A percentile compares a stretch with the other conserved stretches of the same genome.
Evolutionary conservation across 257 asterid species (phyloP).

Genomic region (Nicotiana undulata): DNA sequence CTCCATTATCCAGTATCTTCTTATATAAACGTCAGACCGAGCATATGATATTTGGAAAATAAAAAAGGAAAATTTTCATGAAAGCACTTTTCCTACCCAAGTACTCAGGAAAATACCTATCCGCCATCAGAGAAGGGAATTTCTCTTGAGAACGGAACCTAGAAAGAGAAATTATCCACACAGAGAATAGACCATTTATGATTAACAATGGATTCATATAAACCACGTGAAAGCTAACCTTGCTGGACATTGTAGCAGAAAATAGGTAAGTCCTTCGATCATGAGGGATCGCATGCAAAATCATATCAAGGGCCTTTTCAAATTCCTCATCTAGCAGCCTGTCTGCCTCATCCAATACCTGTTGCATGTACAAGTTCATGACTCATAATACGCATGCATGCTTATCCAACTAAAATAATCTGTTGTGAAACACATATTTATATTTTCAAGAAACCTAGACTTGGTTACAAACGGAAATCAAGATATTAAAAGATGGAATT

Average conservation of each 20-base stretch:
- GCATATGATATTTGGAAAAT: neutral
- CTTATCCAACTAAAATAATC: neutral
- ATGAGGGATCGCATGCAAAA: slow-evolving; percentile 67
- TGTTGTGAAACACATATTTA: neutral
- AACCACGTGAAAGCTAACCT: slow-evolving; percentile 34
- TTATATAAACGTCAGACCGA: no score
- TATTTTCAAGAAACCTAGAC: neutral
- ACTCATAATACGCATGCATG: neutral
- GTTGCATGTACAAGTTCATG: slow-evolving; percentile 6
- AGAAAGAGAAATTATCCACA: neutral
- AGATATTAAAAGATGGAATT: neutral
- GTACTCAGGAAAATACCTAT: neutral
- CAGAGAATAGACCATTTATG: neutral
- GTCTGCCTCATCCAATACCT: slow-evolving; percentile 97
- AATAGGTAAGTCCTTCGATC: slow-evolving; percentile 81
- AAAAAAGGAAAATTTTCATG: neutral
- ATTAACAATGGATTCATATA: neutral
- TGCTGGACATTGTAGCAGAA: slow-evolving; percentile 97
- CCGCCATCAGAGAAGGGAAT: neutral
- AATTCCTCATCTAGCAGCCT: slow-evolving; percentile 86
- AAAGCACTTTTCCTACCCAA: neutral
- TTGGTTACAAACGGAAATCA: neutral
- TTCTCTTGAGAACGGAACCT: neutral
- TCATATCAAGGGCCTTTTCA: slow-evolving; percentile 70
- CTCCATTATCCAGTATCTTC: no score